These are phyloP conservation scores for Neurospora sp. DNA, from an alignment of 495 filamentous ascomycete genomes.

Conservation along the genomic window DNA sequence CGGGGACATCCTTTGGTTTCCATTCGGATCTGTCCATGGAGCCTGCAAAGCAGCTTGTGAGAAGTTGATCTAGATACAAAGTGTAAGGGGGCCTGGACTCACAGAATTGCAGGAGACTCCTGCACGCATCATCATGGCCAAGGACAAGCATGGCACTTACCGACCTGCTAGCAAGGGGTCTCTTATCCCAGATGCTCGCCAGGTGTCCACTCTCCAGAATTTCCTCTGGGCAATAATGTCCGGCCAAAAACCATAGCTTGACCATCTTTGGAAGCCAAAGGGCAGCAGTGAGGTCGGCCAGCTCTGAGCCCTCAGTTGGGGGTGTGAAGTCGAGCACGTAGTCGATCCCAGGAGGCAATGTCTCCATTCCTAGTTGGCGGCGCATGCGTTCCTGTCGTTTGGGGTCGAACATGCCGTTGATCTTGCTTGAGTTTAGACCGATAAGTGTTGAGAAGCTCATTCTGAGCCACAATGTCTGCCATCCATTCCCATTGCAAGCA, in stretches of 20 bases:
- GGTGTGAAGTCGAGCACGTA: conserved; percentile 56
- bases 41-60: conserved; percentile 2
- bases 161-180: conserved; percentile 15
- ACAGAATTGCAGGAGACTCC: conserved; percentile 2
- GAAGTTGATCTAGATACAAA: neutral
- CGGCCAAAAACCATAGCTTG: conserved; percentile 37
- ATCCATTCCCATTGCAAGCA: conserved; percentile 11
- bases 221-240: conserved; percentile 24
- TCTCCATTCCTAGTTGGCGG: conserved; percentile 16
- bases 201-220: conserved; percentile 2
- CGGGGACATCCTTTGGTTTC: conserved; percentile 5
- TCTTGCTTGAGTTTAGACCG: conserved; percentile 36
- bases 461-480: conserved; percentile 24
- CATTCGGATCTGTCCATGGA: conserved; percentile 5
- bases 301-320: conserved; percentile 46
- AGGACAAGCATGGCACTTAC: conserved; percentile 15
- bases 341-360: conserved; percentile 34
- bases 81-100: neutral
- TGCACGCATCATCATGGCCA: conserved; percentile 27
- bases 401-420: conserved; percentile 38
- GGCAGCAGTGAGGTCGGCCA: conserved; percentile 44
- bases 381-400: conserved; percentile 23
- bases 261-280: conserved; percentile 47
- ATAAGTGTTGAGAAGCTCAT: conserved; percentile 39
- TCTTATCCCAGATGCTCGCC: neutral